phyloP scores from a whole-genome alignment of 306 rosid genomes.

The Quercus suber region DNA sequence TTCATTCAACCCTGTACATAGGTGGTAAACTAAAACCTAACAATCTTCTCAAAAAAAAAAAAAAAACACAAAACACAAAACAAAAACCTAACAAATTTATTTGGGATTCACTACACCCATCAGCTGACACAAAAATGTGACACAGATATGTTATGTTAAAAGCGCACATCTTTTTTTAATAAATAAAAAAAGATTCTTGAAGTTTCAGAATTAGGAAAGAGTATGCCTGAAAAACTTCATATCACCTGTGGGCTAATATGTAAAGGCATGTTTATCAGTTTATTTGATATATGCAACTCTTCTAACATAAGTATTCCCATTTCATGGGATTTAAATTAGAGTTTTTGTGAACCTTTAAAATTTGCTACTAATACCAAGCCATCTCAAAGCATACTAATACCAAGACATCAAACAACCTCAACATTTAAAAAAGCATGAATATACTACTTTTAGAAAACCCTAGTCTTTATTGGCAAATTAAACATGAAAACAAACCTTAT shows the following conservation, averaged over 20 bases:
- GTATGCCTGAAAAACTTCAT: background rate
- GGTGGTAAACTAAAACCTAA: background rate
- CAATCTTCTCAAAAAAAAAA: too few relatives aligned
- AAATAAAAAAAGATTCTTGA: background rate
- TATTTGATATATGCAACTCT: background rate
- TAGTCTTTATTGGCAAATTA: slow-evolving; percentile 2
- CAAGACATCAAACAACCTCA: background rate
- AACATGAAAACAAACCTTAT: slow-evolving; percentile 81
- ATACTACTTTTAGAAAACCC: background rate
- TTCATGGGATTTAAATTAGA: background rate
- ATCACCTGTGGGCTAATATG: background rate
- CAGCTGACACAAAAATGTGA: background rate
- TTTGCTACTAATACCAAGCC: background rate
- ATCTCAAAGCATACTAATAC: background rate
- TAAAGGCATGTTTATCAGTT: background rate
- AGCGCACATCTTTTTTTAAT: background rate
- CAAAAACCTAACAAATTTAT: background rate
- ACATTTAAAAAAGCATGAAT: background rate
- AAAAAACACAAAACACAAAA: too few relatives aligned
- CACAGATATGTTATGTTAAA: background rate
- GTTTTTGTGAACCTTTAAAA: background rate
- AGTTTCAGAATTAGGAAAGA: background rate
- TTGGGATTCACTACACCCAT: too few relatives aligned
- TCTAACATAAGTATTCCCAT: background rate
- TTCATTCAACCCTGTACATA: background rate